Evolutionary conservation across 345 rosid species (phyloP), one percentile per base, ranked within the genome.

Genomic region (Passiflora organensis): DNA sequence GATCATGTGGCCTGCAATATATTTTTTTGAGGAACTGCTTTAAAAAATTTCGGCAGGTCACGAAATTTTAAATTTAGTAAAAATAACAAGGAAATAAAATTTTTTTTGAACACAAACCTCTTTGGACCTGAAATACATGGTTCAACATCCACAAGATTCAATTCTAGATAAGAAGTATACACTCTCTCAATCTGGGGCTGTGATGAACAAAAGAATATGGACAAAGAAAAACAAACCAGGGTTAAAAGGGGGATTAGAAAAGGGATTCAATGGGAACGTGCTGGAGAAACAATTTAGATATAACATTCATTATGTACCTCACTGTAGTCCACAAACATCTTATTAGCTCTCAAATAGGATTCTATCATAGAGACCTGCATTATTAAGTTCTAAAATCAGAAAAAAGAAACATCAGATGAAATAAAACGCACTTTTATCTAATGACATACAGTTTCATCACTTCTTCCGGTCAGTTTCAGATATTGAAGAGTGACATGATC

Each of bases 81-180:
- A 56, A 19, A 45, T 13, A 13, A 3, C 15, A 17, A 5, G n/a
- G 12, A 53, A n/a, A 16, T 8, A 14, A 6, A 36, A 16, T 25
- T 1, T 38, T 28, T 25, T 32, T 37, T 38, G 13, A 55, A 41
- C 18, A 23, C 54, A 48, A 63, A 83, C 95, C 95, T 81, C 70
- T 87, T 87, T 32, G 95, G 95, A 43, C 97, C 96, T 1, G 96
- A 87, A 41, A 87, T 47, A 56, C 94, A 87, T n/a, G 96, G 94
- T 70, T 83, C 96, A 54, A 85, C 95, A 38, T 67, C 86, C 67
- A 80, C 80, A 23, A 90, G 91, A 59, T 83, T 77, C 72, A 90
- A 69, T 53, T 82, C 86, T 41, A 90, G 72, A 65, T 74, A 64
- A n/a, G 95, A 74, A 3, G 97, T 80, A 74, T 85, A 80, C 34